These are phyloP conservation scores for Euphorbia peplus DNA, from an alignment of 345 rosid species.

Conservation along the genomic window DNA sequence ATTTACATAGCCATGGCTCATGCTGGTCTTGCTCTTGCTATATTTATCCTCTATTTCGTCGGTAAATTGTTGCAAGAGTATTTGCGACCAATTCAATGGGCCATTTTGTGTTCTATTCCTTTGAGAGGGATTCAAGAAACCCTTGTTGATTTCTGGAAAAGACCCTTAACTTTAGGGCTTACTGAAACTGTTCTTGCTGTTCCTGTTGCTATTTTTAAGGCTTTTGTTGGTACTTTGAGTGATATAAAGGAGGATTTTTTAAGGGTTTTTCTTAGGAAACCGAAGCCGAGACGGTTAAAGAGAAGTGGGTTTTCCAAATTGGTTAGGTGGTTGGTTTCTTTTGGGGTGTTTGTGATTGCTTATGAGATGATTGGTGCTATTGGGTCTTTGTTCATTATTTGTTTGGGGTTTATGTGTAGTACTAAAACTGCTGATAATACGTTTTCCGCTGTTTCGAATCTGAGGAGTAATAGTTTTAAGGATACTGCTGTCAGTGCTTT, in stretches of 20 bases:
- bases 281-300: slow-evolving; percentile 41
- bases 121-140: slow-evolving; percentile 80
- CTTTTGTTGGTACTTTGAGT: slow-evolving; percentile 60
- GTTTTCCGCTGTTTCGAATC: slow-evolving; percentile 63
- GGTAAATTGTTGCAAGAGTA: slow-evolving; percentile 80
- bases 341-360: slow-evolving; percentile 74
- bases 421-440: slow-evolving; percentile 59
- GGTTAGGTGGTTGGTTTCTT: slow-evolving; percentile 69
- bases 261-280: slow-evolving; percentile 51
- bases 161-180: slow-evolving; percentile 72
- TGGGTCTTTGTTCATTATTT: slow-evolving; percentile 66
- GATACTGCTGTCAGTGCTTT: slow-evolving; percentile 51
- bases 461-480: slow-evolving; percentile 65
- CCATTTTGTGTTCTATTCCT: slow-evolving; percentile 86
- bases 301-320: slow-evolving; percentile 68
- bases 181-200: slow-evolving; percentile 92
- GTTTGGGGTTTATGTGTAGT: slow-evolving; percentile 61
- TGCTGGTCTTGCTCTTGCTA: slow-evolving; percentile 74
- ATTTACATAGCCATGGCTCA: slow-evolving; percentile 98
- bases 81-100: slow-evolving; percentile 93
- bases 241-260: slow-evolving; percentile 65
- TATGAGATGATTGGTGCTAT: slow-evolving; percentile 64
- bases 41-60: slow-evolving; percentile 60
- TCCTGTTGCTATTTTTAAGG: slow-evolving; percentile 67
- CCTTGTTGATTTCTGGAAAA: slow-evolving; percentile 83